Percentiles rank a stretch among this genome's conserved stretches.
Conservation (phyloP, 331 rosid species). For the Acacia concinna region DNA sequence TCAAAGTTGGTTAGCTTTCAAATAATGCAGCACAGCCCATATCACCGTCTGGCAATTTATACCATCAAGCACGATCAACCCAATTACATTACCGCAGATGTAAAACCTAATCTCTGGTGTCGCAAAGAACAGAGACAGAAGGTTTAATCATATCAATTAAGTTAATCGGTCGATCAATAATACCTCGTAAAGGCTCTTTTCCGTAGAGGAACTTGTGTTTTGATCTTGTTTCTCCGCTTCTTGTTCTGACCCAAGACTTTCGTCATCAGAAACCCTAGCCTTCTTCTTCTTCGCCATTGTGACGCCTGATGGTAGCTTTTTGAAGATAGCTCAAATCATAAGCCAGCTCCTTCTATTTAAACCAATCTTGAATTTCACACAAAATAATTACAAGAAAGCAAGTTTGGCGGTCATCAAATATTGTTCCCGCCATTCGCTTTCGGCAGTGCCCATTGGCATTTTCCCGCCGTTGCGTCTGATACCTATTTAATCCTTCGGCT, state of each 20-base stretch:
- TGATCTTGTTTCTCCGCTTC: conserved; percentile 24
- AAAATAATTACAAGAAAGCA: neutral
- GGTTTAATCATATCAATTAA: neutral
- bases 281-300: conserved; percentile 61
- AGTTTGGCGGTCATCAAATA: neutral
- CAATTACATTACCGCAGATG: neutral
- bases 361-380: neutral
- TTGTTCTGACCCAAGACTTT: conserved; percentile 25
- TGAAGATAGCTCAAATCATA: neutral
- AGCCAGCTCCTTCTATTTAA: neutral
- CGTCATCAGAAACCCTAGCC: conserved; percentile 62
- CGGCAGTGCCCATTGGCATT: neutral
- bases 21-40: neutral
- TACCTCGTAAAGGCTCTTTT: conserved; percentile 71
- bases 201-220: conserved; percentile 30
- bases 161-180: neutral
- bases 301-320: neutral
- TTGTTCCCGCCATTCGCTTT: conserved; percentile 37
- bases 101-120: conserved; percentile 1
- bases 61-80: neutral
- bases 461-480: conserved; percentile 24
- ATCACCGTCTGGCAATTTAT: no score
- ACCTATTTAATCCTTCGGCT: neutral
- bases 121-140: conserved; percentile 2
- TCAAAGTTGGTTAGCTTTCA: neutral